Percentiles rank a stretch among this genome's conserved stretches.
phyloP scores from a whole-genome alignment of 257 asterid species.

The Sherardia arvensis region DNA sequence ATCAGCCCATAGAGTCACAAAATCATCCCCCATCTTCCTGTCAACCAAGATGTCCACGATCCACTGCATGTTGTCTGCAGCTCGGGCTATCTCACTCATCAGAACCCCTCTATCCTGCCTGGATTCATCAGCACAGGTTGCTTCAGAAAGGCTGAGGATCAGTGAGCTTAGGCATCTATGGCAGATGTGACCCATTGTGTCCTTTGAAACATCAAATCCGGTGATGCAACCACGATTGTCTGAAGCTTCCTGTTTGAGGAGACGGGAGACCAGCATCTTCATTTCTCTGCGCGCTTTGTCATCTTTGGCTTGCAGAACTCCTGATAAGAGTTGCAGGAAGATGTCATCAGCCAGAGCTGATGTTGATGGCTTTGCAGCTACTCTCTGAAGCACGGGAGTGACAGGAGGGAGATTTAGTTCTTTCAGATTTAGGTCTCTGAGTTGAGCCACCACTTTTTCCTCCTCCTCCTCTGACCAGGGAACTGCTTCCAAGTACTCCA shows the following conservation, averaged over 20 bases:
- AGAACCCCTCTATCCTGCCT: constrained; percentile 57
- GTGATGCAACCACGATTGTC: constrained; percentile 9
- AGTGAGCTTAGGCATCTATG: constrained; percentile 74
- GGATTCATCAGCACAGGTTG: constrained; percentile 45
- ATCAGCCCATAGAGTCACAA: constrained; percentile 77
- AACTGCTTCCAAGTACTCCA: constrained; percentile 71
- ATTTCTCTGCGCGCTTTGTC: constrained; percentile 73
- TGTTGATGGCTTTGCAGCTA: constrained; percentile 49
- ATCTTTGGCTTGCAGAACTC: constrained; percentile 68
- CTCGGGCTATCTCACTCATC: constrained; percentile 76
- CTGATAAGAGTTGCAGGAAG: constrained; percentile 48
- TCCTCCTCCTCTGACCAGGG: constrained; percentile 93
- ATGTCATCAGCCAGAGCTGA: constrained; percentile 59
- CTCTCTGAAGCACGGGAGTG: constrained; percentile 66
- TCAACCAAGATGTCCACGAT: constrained; percentile 57
- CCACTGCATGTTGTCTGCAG: constrained; percentile 93
- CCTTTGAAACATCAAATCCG: constrained; percentile 45
- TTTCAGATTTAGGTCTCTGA: constrained; percentile 49
- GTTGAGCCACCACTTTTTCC: constrained; percentile 45
- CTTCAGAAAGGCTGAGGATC: constrained; percentile 58
- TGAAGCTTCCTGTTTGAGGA: constrained; percentile 47
- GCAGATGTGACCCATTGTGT: constrained; percentile 60
- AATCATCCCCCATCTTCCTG: constrained; percentile 67
- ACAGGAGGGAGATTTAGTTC: constrained; percentile 32
- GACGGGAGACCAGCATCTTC: constrained; percentile 47